Conservation (phyloP, 2,329 filamentous ascomycete genomes). For the Pseudocercospora vitis region DNA sequence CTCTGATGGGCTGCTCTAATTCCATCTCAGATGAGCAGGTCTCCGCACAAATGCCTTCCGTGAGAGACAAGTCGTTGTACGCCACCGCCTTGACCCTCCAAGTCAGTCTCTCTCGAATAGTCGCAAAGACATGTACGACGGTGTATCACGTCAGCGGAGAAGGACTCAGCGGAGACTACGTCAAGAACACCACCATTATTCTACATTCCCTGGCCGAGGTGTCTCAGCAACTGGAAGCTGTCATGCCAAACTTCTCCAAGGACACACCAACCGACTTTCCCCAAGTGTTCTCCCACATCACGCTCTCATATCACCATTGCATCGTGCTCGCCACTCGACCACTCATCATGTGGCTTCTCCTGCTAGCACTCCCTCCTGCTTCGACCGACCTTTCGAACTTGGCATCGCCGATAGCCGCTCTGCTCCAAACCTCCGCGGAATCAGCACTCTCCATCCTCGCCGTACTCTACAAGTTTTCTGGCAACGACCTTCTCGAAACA, state of each 20-base stretch:
- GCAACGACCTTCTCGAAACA: conserved; percentile 19
- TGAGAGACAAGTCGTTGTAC: conserved; percentile 9
- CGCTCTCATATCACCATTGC: conserved; percentile 23
- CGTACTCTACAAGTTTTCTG: conserved; percentile 9
- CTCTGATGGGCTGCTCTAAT: conserved; percentile 54
- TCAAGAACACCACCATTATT: conserved; percentile 25
- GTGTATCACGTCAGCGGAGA: conserved; percentile 11
- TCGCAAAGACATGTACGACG: conserved; percentile 16
- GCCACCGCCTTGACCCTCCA: conserved; percentile 14
- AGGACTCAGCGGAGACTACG: conserved; percentile 11
- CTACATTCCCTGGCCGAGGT: conserved; percentile 28
- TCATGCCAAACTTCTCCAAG: conserved; percentile 4
- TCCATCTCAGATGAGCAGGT: conserved; percentile 55
- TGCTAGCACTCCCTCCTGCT: conserved; percentile 14
- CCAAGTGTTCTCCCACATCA: conserved; percentile 17
- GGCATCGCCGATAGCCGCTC: conserved; percentile 15
- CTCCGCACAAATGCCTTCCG: conserved; percentile 35
- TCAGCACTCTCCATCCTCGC: conserved; percentile 16
- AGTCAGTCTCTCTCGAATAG: conserved; percentile 12
- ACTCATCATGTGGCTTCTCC: conserved; percentile 18
- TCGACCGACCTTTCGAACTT: conserved; percentile 16
- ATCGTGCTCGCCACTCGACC: conserved; percentile 40
- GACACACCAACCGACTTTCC: conserved; percentile 9
- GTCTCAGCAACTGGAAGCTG: conserved; percentile 27
- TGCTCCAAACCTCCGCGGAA: conserved; percentile 14